phyloP scores from a whole-genome alignment of 176 grass and related monocot genomes.

The Oropetium thomaeum region DNA sequence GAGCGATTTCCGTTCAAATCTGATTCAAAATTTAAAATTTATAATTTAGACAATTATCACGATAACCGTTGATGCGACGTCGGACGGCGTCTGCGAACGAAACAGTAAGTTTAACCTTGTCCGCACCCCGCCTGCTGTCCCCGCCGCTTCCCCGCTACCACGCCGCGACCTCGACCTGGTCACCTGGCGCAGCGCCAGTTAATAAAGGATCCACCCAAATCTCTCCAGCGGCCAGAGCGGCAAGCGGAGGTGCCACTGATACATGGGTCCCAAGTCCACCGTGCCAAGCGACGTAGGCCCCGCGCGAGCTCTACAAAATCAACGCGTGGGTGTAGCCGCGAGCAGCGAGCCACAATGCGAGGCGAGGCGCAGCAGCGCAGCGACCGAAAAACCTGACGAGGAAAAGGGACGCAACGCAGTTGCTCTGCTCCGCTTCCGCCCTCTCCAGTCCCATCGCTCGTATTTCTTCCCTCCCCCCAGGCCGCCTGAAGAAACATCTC shows the following conservation, averaged over 20 bases:
- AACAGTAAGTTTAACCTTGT: too few relatives aligned
- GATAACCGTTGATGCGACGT: too few relatives aligned
- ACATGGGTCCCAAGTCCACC: background rate
- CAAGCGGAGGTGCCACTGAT: background rate
- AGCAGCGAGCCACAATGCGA: too few relatives aligned
- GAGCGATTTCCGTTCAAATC: too few relatives aligned
- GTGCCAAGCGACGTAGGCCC: too few relatives aligned
- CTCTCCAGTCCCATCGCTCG: background rate
- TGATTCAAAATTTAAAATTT: too few relatives aligned
- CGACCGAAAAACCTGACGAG: background rate
- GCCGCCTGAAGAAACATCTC: background rate
- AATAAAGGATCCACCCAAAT: background rate
- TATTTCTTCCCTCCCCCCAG: background rate
- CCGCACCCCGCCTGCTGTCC: too few relatives aligned
- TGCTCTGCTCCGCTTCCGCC: background rate
- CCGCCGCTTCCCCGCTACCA: too few relatives aligned
- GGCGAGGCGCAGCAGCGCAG: background rate
- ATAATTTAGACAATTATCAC: too few relatives aligned
- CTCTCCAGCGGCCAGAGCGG: background rate
- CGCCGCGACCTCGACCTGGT: too few relatives aligned
- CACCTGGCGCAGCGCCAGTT: too few relatives aligned
- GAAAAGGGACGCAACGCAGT: slow-evolving; percentile 29
- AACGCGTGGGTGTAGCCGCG: background rate
- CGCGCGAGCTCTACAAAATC: background rate
- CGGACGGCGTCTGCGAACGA: too few relatives aligned